phyloP scores from a whole-genome alignment of 805 yeast species.

The Kluyveromyces lactis region DNA sequence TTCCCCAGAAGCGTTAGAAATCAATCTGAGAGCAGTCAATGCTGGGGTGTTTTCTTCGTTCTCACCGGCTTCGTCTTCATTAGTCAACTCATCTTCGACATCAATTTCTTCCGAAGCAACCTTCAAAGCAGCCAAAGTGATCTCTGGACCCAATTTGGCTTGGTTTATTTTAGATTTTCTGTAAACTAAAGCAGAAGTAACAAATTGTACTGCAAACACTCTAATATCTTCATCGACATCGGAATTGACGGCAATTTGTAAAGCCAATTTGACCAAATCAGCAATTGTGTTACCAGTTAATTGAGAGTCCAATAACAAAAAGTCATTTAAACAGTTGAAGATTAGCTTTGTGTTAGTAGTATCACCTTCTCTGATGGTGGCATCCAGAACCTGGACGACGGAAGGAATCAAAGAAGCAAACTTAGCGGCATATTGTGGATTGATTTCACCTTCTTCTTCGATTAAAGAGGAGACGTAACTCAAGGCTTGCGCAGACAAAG shows the following conservation, averaged over 20 bases:
- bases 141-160: slow-evolving; percentile 75
- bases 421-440: slow-evolving; percentile 39
- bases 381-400: slow-evolving; percentile 74
- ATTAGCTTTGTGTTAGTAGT: slow-evolving; percentile 61
- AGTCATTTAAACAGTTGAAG: slow-evolving; percentile 77
- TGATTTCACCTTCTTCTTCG: slow-evolving; percentile 47
- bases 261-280: slow-evolving; percentile 61
- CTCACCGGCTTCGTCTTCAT: slow-evolving; percentile 84
- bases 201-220: slow-evolving; percentile 73
- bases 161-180: slow-evolving; percentile 74
- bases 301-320: slow-evolving; percentile 67
- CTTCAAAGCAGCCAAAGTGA: slow-evolving; percentile 64
- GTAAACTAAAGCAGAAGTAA: slow-evolving; percentile 68
- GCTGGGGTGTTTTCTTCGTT: slow-evolving; percentile 84
- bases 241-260: slow-evolving; percentile 63
- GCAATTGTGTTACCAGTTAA: slow-evolving; percentile 69
- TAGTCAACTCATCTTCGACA: slow-evolving; percentile 62
- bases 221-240: slow-evolving; percentile 73
- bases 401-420: slow-evolving; percentile 67
- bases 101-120: slow-evolving; percentile 81
- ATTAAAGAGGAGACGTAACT: slow-evolving; percentile 56
- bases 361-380: slow-evolving; percentile 64
- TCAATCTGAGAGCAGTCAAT: slow-evolving; percentile 67
- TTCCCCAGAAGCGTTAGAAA: slow-evolving; percentile 70
- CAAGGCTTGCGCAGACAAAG: slow-evolving; percentile 74